Percentiles rank a stretch among this genome's conserved stretches.
phyloP scores from a whole-genome alignment of 2,329 filamentous ascomycete species.

The Leptoxyphium fumago region DNA sequence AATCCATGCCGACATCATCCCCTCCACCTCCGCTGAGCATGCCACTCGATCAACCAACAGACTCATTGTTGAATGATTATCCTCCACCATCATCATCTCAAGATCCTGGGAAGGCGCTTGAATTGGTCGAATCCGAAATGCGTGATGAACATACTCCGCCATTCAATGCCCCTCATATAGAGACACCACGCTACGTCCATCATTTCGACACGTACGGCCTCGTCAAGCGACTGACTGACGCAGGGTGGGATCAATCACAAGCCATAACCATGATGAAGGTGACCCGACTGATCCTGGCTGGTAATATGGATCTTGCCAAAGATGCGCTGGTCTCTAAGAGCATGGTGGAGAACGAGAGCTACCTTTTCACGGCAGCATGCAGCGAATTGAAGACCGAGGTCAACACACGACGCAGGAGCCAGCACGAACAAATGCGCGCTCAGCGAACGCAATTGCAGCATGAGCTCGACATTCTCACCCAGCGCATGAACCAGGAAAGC shows the following conservation, averaged over 20 bases:
- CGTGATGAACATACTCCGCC: conserved; percentile 38
- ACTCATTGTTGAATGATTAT: conserved; percentile 15
- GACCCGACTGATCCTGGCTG: conserved; percentile 58
- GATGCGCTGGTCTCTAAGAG: conserved; percentile 73
- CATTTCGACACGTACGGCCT: conserved; percentile 92
- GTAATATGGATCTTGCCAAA: conserved; percentile 70
- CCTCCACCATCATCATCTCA: conserved; percentile 8
- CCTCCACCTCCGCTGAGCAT: conserved; percentile 4
- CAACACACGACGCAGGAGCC: conserved; percentile 57
- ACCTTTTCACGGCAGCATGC: conserved; percentile 86
- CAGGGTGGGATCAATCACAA: conserved; percentile 60
- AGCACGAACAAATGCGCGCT: conserved; percentile 68
- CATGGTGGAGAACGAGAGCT: conserved; percentile 85
- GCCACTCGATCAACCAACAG: conserved; percentile 11
- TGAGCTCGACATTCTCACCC: conserved; percentile 82
- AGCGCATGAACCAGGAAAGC: conserved; percentile 73
- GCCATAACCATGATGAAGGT: conserved; percentile 86
- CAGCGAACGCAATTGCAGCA: conserved; percentile 80
- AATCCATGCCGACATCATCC: conserved; percentile 2
- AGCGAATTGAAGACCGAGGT: conserved; percentile 83
- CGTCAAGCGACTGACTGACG: conserved; percentile 60
- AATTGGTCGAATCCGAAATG: conserved; percentile 14
- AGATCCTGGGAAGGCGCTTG: not conserved
- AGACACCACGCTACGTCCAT: conserved; percentile 70
- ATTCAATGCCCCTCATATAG: conserved; percentile 37